A percentile compares a stretch with the other conserved stretches of the same genome.
These are phyloP conservation scores for Beauveria sp. DNA, from an alignment of 2,329 filamentous ascomycete species.

Conservation along the genomic window DNA sequence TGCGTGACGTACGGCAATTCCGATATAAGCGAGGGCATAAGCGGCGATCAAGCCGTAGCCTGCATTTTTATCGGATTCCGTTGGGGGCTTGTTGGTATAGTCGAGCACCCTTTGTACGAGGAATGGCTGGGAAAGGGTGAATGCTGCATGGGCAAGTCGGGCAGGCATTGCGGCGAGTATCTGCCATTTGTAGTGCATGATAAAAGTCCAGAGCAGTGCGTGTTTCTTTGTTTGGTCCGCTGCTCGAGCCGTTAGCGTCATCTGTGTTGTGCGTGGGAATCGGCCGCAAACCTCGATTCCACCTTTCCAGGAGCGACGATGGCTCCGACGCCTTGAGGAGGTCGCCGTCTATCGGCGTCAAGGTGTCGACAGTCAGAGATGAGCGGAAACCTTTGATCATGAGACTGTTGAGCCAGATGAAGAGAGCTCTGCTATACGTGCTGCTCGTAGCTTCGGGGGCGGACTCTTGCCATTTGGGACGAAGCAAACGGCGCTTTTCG, in stretches of 20 bases:
- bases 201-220: slow-evolving; percentile 18
- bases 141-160: slow-evolving; percentile 27
- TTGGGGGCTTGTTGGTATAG: slow-evolving; percentile 20
- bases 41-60: slow-evolving; percentile 33
- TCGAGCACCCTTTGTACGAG: slow-evolving; percentile 29
- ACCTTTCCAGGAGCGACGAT: slow-evolving; percentile 8
- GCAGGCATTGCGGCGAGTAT: slow-evolving; percentile 26
- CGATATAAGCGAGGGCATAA: slow-evolving; percentile 30
- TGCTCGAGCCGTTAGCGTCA: slow-evolving; percentile 3
- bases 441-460: slow-evolving; percentile 25
- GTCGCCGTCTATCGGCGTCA: slow-evolving; percentile 14
- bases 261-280: background rate
- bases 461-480: slow-evolving; percentile 14
- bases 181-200: slow-evolving; percentile 20
- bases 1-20: slow-evolving; percentile 27
- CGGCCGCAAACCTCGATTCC: slow-evolving; percentile 10
- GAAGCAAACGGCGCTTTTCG: slow-evolving; percentile 20
- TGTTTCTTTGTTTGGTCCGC: slow-evolving; percentile 17
- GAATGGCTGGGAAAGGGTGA: slow-evolving; percentile 36
- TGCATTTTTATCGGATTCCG: slow-evolving; percentile 19
- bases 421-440: slow-evolving; percentile 22
- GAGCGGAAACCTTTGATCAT: slow-evolving; percentile 21
- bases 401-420: slow-evolving; percentile 26
- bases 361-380: slow-evolving; percentile 15
- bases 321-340: slow-evolving; percentile 15